Evolutionary conservation across 768 basidiomycete species (phyloP), one percentile per base, ranked within the genome.

Genomic region (Lentinula sp.): DNA sequence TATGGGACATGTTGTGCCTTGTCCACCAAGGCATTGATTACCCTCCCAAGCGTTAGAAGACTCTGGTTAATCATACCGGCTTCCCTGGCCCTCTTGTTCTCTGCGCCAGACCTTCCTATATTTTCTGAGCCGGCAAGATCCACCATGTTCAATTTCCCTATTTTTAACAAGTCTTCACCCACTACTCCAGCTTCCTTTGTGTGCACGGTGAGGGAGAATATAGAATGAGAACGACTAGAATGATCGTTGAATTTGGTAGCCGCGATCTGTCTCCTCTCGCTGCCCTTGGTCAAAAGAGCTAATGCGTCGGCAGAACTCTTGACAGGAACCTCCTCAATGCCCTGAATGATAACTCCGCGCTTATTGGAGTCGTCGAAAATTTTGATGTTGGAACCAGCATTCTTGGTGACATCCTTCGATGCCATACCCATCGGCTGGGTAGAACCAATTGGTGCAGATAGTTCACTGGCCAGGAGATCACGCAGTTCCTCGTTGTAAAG

Each of bases 61-160:
- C 93, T 95, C 74, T 97, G 93, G 68, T 98, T 99, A 72, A 99
- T 98, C 91, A 95, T 97, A 10, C 97, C 97, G 1, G 97, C 97
- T 70, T 99, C 97, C 65, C 93, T 81, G 12, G 97, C 97, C 61
- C 95, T 79, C 71, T 92, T 94, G 68, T 97, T 92, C 71, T 95
- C 93, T 2, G 97, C 97, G 16, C 97, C 97, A 0, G 91, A 93
- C 23, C 96, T 81, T 9, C 95, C 95, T 68, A 99, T 95, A 66
- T 97, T 98, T 74, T 99, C 97, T 1, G 94, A 95, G 6, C 97
- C 97, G 36, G 97, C 97, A 60, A 99, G 78, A 71, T 99, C 97
- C 57, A 99, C 97, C 20, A 99, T 84, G 72, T 98, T 98, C 48
- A 99, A 81, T 72, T 98, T 98, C 23, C 97, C 97, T 36, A 95